phyloP scores from a whole-genome alignment of 2,329 filamentous ascomycete genomes.

The Drechslerella stenobrocha region DNA sequence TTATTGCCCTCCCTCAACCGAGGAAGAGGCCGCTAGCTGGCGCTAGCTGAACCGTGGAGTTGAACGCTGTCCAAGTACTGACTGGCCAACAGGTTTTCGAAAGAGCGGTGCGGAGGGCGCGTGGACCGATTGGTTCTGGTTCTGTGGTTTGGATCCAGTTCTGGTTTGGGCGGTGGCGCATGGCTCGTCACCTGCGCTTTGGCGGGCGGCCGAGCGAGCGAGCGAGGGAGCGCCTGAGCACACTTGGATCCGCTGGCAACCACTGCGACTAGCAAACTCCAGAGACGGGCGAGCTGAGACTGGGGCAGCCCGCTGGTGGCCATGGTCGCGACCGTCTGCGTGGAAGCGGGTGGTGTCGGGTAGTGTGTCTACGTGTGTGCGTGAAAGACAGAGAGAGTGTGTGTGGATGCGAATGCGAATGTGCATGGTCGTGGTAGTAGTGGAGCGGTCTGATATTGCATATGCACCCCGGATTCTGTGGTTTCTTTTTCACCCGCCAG shows the following conservation, averaged over 20 bases:
- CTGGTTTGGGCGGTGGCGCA: not conserved
- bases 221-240: slow-evolving; percentile 3
- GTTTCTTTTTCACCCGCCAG: slow-evolving; percentile 43
- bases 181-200: slow-evolving; percentile 3
- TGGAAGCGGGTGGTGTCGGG: too few species aligned
- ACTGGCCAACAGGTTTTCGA: too few species aligned
- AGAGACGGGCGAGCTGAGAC: too few species aligned
- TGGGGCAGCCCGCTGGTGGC: too few species aligned
- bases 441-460: slow-evolving; percentile 3
- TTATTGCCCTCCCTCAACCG: not conserved
- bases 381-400: not conserved
- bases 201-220: too few species aligned
- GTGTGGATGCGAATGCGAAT: not conserved
- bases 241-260: not conserved
- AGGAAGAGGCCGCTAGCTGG: not conserved
- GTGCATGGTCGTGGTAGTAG: not conserved
- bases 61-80: too few species aligned
- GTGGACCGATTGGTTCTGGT: too few species aligned
- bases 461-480: slow-evolving; percentile 44
- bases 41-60: slow-evolving; percentile 4
- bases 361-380: too few species aligned
- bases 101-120: too few species aligned
- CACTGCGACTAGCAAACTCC: too few species aligned
- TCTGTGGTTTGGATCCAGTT: not conserved
- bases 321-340: too few species aligned